These are phyloP conservation scores for Wickerhamomyces sydowiorum DNA, from an alignment of 805 yeast species.

Conservation along the genomic window DNA sequence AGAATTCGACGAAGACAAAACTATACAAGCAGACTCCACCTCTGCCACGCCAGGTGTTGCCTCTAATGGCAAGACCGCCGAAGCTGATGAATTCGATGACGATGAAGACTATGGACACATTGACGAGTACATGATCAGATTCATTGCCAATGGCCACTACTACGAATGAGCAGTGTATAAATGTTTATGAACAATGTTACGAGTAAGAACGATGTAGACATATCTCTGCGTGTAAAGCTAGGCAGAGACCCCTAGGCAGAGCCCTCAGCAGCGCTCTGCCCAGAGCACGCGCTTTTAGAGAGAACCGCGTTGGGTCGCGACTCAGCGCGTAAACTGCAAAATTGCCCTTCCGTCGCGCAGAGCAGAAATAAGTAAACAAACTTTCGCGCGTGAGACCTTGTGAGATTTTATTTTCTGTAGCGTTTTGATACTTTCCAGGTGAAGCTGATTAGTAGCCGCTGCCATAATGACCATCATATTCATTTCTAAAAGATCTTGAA, in stretches of 20 bases:
- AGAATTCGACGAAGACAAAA: conserved; percentile 61
- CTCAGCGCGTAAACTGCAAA: too few species aligned
- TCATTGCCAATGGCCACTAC: conserved; percentile 78
- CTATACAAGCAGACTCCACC: conserved; percentile 5
- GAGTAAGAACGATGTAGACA: too few species aligned
- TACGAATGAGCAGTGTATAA: conserved; percentile 26
- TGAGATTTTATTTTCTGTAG: too few species aligned
- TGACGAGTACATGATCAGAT: conserved; percentile 94
- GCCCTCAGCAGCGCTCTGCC: too few species aligned
- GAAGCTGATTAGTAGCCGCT: too few species aligned
- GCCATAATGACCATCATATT: too few species aligned
- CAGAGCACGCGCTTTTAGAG: too few species aligned
- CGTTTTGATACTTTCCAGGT: too few species aligned
- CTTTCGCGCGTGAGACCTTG: background rate
- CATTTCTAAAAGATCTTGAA: too few species aligned
- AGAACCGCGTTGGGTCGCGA: too few species aligned
- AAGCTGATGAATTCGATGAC: conserved; percentile 46
- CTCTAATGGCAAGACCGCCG: conserved; percentile 21
- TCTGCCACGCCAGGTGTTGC: conserved; percentile 11
- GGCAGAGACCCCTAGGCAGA: too few species aligned
- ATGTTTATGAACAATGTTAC: background rate
- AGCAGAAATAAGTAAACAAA: background rate
- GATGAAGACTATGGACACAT: conserved; percentile 65
- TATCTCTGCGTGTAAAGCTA: too few species aligned
- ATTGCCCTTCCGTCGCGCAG: background rate